Conservation (phyloP, 495 filamentous ascomycete genomes). For the Neurospora sp. region DNA sequence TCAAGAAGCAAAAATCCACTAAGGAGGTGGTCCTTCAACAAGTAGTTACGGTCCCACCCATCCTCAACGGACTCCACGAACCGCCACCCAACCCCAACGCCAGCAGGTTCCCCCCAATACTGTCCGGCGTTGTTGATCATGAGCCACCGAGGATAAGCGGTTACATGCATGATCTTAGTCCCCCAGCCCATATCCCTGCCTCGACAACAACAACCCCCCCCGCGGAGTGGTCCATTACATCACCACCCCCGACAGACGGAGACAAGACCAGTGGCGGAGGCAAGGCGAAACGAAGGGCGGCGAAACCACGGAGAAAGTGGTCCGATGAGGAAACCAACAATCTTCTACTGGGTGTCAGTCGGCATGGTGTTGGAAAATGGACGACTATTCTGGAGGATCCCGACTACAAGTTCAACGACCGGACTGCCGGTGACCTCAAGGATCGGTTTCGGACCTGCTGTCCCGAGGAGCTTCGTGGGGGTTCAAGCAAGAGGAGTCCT, state of each 20-base stretch:
- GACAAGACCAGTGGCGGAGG: slow-evolving; percentile 19
- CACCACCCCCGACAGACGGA: neutral
- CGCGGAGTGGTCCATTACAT: neutral
- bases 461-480: slow-evolving; percentile 43
- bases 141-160: slow-evolving; percentile 7
- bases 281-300: slow-evolving; percentile 31
- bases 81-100: slow-evolving; percentile 68
- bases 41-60: slow-evolving; percentile 35
- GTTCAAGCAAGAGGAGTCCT: slow-evolving; percentile 18
- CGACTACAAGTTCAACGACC: slow-evolving; percentile 63
- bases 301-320: slow-evolving; percentile 56
- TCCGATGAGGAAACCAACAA: slow-evolving; percentile 74
- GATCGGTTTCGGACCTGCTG: slow-evolving; percentile 76
- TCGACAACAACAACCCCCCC: neutral
- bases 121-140: slow-evolving; percentile 41
- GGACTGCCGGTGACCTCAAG: slow-evolving; percentile 74
- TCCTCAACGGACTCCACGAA: slow-evolving; percentile 66
- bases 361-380: slow-evolving; percentile 82
- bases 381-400: slow-evolving; percentile 70
- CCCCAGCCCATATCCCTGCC: slow-evolving; percentile 8
- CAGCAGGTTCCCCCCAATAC: slow-evolving; percentile 63
- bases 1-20: slow-evolving; percentile 45
- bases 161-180: slow-evolving; percentile 15
- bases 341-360: slow-evolving; percentile 64
- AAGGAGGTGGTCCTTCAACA: slow-evolving; percentile 25